Evolutionary conservation across 2,329 filamentous ascomycete species (phyloP).

Genomic region (Aspergillus pseudoviridinutans): DNA sequence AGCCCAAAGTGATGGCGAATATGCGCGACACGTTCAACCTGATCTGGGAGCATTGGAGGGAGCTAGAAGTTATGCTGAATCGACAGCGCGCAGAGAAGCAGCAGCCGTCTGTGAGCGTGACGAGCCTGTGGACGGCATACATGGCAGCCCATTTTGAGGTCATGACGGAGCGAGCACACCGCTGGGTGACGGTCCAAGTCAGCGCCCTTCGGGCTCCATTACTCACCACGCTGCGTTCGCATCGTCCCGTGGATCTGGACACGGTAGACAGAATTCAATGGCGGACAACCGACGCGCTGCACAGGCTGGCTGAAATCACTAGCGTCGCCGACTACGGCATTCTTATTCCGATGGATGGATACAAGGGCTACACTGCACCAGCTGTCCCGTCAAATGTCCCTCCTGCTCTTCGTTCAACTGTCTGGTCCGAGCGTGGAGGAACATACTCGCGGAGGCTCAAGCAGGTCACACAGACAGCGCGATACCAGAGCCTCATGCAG

Average conservation of each 20-base stretch:
- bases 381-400: background rate
- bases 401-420: background rate
- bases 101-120: conserved; percentile 10
- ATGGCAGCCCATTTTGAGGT: conserved; percentile 19
- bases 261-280: conserved; percentile 11
- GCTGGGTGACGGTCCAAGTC: conserved; percentile 18
- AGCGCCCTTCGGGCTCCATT: conserved; percentile 11
- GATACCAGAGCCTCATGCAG: background rate
- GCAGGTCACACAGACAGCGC: conserved; percentile 1
- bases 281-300: conserved; percentile 11
- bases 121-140: conserved; percentile 19
- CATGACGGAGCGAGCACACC: conserved; percentile 20
- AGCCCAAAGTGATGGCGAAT: conserved; percentile 1
- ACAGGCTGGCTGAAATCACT: conserved; percentile 10
- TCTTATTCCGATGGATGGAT: conserved; percentile 23
- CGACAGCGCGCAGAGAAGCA: conserved; percentile 1
- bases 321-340: conserved; percentile 19
- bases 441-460: conserved; percentile 10
- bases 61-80: conserved; percentile 16
- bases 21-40: conserved; percentile 23
- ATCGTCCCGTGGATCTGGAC: conserved; percentile 1
- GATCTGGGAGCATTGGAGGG: conserved; percentile 16
- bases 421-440: background rate
- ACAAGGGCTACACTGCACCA: conserved; percentile 13
- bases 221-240: conserved; percentile 5